A percentile compares a stretch with the other conserved stretches of the same genome.
phyloP scores from a whole-genome alignment of 805 yeast genomes.

The Ogataea pini region DNA sequence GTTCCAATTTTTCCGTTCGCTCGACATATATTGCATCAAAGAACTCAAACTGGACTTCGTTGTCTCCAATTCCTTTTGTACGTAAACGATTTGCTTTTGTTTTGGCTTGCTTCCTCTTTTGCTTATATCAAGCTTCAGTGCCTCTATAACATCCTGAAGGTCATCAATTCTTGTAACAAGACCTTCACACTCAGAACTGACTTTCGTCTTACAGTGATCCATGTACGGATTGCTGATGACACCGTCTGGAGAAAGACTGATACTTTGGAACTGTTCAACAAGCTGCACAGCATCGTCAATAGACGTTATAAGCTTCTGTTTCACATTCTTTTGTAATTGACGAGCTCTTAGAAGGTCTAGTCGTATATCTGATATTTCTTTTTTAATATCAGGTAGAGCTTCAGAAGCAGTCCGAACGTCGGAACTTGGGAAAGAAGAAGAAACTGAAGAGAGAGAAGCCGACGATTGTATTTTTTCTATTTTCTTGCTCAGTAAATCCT shows the following conservation, averaged over 20 bases:
- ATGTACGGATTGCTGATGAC: constrained; percentile 50
- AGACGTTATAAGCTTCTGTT: constrained; percentile 41
- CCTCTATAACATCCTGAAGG: constrained; percentile 88
- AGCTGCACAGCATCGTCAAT: constrained; percentile 46
- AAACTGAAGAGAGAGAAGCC: constrained; percentile 8
- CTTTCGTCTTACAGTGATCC: constrained; percentile 69
- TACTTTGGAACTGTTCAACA: constrained; percentile 51
- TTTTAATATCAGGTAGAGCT: constrained; percentile 13
- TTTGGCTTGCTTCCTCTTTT: constrained; percentile 84
- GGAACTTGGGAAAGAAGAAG: constrained; percentile 8
- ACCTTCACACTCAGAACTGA: constrained; percentile 75
- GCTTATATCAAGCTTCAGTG: constrained; percentile 86
- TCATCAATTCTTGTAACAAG: constrained; percentile 84
- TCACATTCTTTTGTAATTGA: constrained; percentile 52
- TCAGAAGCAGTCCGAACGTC: not conserved
- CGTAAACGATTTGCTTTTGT: constrained; percentile 65
- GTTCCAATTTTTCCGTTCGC: constrained; percentile 85
- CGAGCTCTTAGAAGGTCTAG: constrained; percentile 60
- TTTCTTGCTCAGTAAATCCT: constrained; percentile 28
- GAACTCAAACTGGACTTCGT: constrained; percentile 54
- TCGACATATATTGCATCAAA: constrained; percentile 60
- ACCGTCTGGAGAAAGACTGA: constrained; percentile 28
- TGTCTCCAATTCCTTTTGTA: constrained; percentile 60
- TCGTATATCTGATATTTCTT: constrained; percentile 47
- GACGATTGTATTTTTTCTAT: constrained; percentile 26